A percentile compares a stretch with the other conserved stretches of the same genome.
Conservation (phyloP, 73 alveolate genomes). For the Uronychia binucleata region DNA sequence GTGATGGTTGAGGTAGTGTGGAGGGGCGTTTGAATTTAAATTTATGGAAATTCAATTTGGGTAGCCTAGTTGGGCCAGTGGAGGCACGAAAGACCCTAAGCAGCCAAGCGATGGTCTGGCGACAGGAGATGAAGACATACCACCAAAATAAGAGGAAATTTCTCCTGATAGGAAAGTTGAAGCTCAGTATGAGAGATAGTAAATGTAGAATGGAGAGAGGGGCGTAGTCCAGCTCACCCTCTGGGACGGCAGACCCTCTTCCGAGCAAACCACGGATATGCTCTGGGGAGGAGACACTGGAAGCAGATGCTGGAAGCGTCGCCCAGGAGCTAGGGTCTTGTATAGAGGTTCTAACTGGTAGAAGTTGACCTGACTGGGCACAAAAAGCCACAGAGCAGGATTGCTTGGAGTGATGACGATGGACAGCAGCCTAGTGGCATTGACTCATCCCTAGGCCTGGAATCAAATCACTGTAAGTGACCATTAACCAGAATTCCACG, state of each 20-base stretch:
- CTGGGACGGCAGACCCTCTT: background rate
- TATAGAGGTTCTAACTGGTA: background rate
- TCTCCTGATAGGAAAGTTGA: too few relatives aligned
- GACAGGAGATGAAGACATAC: background rate
- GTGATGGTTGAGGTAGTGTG: too few relatives aligned
- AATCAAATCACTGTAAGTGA: background rate
- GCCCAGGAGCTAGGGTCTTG: background rate
- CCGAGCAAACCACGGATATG: background rate
- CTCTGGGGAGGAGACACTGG: background rate
- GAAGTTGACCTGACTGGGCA: background rate
- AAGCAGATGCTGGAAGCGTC: background rate
- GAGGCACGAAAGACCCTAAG: background rate
- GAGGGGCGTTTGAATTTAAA: too few relatives aligned
- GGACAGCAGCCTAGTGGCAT: background rate
- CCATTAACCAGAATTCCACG: background rate
- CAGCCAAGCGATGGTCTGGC: background rate
- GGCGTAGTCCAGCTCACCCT: background rate
- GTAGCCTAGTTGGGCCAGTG: background rate
- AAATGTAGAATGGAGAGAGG: background rate
- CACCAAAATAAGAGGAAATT: too few relatives aligned
- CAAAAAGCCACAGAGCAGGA: background rate
- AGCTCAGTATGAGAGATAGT: too few relatives aligned
- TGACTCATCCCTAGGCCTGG: background rate
- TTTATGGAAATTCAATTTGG: background rate
- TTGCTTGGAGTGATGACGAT: background rate